A percentile compares a stretch with the other conserved stretches of the same genome.
Evolutionary conservation across 2,329 filamentous ascomycete genomes (phyloP).

Genomic region (Dendryphion nanum): DNA sequence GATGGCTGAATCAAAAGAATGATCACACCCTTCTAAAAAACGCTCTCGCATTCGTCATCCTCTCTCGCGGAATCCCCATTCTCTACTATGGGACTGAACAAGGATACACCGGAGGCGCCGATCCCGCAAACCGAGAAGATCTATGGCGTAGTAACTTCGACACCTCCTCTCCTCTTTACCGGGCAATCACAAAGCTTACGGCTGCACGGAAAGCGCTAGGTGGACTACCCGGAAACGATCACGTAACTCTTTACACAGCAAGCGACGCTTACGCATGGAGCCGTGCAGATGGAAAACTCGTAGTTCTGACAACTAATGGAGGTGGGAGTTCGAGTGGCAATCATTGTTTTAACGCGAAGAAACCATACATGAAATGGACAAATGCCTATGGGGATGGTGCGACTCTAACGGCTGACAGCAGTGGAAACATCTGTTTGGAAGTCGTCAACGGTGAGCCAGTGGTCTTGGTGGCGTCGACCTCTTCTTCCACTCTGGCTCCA

Average conservation of each 20-base stretch:
- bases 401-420: conserved; percentile 41
- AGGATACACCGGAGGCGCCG: conserved; percentile 34
- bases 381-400: conserved; percentile 40
- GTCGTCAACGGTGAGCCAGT: conserved; percentile 46
- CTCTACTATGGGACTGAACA: conserved; percentile 43
- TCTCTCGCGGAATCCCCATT: conserved; percentile 41
- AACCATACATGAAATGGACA: conserved; percentile 41
- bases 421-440: conserved; percentile 43
- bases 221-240: conserved; percentile 46
- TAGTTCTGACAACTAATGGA: conserved; percentile 48
- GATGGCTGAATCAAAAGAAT: conserved; percentile 37
- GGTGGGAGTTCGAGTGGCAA: conserved; percentile 40
- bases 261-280: conserved; percentile 48
- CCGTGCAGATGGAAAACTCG: conserved; percentile 44
- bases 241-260: conserved; percentile 44
- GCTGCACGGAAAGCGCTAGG: conserved; percentile 36
- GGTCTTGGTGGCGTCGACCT: conserved; percentile 31
- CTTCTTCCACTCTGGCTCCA: neutral
- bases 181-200: conserved; percentile 24
- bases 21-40: conserved; percentile 39
- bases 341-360: conserved; percentile 46
- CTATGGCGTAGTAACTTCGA: conserved; percentile 39
- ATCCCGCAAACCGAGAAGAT: conserved; percentile 42
- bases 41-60: conserved; percentile 37
- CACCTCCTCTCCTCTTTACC: conserved; percentile 27